These are phyloP conservation scores for Blastobotrys chiropterorum DNA, from an alignment of 805 yeast species.

Conservation along the genomic window DNA sequence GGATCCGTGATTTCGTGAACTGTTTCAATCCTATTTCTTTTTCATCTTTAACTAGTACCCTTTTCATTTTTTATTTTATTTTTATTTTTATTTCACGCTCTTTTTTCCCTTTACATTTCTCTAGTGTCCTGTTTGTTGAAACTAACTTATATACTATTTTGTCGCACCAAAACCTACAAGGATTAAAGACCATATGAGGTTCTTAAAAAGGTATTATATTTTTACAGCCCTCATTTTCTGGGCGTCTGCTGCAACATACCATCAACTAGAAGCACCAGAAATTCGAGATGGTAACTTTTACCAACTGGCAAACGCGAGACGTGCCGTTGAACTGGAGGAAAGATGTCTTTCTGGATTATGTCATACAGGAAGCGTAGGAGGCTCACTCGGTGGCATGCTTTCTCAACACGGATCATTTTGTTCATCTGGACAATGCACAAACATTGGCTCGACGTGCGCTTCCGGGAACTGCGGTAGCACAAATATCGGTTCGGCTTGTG, in stretches of 20 bases:
- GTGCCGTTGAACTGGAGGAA: not conserved
- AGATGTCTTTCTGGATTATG: not conserved
- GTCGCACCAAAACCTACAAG: not conserved
- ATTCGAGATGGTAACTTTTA: not conserved
- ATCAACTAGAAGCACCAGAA: not conserved
- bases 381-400: not conserved
- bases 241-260: not conserved
- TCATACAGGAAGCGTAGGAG: not conserved
- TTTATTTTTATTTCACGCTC: not conserved
- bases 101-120: not conserved
- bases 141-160: not conserved
- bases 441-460: not conserved
- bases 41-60: not conserved
- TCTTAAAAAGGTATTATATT: not conserved
- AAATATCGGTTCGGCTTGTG: not conserved
- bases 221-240: not conserved
- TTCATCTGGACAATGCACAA: not conserved
- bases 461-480: not conserved
- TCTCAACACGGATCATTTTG: not conserved
- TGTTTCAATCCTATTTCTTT: not conserved
- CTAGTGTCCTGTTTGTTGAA: too few species aligned
- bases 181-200: not conserved
- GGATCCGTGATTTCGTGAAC: not conserved
- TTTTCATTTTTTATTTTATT: too few species aligned
- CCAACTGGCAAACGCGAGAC: not conserved